Base-by-base conservation (phyloP, 306 rosid species). In the Malus sylvestris region DNA sequence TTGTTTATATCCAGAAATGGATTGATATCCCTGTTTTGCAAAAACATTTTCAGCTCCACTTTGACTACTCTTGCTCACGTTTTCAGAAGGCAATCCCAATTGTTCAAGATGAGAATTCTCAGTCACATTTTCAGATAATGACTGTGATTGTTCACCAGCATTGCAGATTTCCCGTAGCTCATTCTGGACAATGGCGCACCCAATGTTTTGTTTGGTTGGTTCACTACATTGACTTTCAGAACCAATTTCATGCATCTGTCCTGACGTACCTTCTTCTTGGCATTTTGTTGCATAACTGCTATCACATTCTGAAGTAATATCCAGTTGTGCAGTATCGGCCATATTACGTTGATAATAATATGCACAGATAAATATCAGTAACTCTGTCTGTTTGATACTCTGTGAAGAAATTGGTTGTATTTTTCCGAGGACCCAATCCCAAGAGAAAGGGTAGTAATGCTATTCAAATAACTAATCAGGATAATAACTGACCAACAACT, bases 41-140 rank as follows among this genome's bases (percentile, higher is more conserved):
- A 63, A 66, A 44, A 79, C 61, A 80, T 35, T 20, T 75, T 33
- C 72, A 70, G 84, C 32, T 65, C 32, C 20, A 25, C 79, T 71
- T 77, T 79, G 85, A 59, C 74, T 76, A 79, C 59, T 80, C 57
- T 77, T 79, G 55, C 58, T 76, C 32, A 62, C 65, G 30, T 66
- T 78, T 52, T 57, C 72, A 12, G 77, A 76, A 70, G 84, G 77
- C 22, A 32, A 75, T 40, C 78, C 80, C 10, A 70, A 78, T 60
- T 53, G 80, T 78, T 71, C 78, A 80, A 66, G 81, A 71, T 81
- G 84, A 84, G 84, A 82, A 76, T 61, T 68, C 33, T 73, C 77
- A 3, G 83, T 65, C 73, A 27, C 68, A 57, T 58, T 75, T 71
- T 68, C 87, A 75, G 84, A 81, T 73, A 75, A 68, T 46, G 81